A percentile compares a stretch with the other conserved stretches of the same genome.
phyloP scores from a whole-genome alignment of 2,329 filamentous ascomycete species.

The Aureobasidium sp. region DNA sequence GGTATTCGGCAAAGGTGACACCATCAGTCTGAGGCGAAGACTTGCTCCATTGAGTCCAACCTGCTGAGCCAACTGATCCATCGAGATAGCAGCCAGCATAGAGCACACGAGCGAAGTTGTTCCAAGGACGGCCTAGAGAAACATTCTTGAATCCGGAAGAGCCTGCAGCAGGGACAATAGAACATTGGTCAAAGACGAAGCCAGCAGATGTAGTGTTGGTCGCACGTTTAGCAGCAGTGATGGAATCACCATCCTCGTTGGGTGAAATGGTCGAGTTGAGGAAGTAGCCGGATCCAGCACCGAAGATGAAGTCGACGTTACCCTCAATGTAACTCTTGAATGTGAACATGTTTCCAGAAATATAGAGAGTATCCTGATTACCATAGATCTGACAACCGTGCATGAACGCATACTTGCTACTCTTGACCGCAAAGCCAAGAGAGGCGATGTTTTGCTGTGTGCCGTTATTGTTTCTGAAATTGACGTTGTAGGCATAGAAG shows the following conservation, averaged over 20 bases:
- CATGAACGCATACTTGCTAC: conserved; percentile 35
- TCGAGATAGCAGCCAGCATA: conserved; percentile 22
- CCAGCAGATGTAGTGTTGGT: conserved; percentile 33
- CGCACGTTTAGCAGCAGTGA: conserved; percentile 35
- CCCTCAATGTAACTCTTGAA: conserved; percentile 37
- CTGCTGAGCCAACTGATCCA: conserved; percentile 20
- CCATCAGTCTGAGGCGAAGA: conserved; percentile 24
- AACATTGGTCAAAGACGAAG: conserved; percentile 34
- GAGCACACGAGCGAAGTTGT: conserved; percentile 21
- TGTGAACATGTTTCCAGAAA: conserved; percentile 34
- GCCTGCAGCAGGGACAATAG: conserved; percentile 27
- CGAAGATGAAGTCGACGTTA: conserved; percentile 40
- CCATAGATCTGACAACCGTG: conserved; percentile 34
- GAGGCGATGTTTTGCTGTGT: conserved; percentile 33
- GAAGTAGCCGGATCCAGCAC: conserved; percentile 40
- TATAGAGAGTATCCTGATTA: conserved; percentile 34
- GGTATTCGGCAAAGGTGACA: conserved; percentile 31
- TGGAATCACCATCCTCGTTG: conserved; percentile 30
- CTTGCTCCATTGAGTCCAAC: conserved; percentile 28
- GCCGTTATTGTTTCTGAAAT: conserved; percentile 35
- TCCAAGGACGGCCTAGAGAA: conserved; percentile 22
- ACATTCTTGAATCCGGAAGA: conserved; percentile 25
- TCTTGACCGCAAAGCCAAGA: conserved; percentile 36
- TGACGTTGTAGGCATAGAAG: conserved; percentile 36
- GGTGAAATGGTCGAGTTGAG: conserved; percentile 32